Conservation (phyloP, 192 early-diverging fungal species). For the Podila minutissima region DNA sequence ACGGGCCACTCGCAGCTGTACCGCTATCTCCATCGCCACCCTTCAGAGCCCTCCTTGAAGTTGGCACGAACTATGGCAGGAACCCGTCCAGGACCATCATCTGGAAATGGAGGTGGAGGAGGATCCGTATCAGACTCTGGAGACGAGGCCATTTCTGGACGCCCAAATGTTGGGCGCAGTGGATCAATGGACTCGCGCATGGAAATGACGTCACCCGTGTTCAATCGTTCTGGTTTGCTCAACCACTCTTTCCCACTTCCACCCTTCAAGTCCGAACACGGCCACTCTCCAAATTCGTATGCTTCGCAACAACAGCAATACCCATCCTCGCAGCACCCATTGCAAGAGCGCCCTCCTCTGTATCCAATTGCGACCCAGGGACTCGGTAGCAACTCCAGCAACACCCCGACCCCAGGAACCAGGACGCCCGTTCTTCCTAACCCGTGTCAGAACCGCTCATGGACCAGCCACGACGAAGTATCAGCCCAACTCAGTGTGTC, state of each 20-base stretch:
- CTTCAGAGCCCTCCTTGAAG: conserved; percentile 15
- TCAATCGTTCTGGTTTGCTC: not conserved
- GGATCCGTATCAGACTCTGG: conserved; percentile 20
- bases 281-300: not conserved
- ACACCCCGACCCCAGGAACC: not conserved
- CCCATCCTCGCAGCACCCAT: not conserved
- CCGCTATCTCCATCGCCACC: conserved; percentile 9
- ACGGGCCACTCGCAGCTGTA: not conserved
- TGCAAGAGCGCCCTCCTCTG: conserved; percentile 18
- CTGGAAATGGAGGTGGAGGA: conserved; percentile 5
- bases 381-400: not conserved
- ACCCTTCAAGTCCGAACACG: not conserved
- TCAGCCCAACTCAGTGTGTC: not conserved
- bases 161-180: not conserved
- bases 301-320: not conserved
- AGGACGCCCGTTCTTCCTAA: not conserved
- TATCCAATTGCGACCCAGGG: conserved; percentile 16
- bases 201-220: not conserved
- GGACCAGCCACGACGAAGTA: conserved; percentile 2
- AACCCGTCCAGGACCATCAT: not conserved
- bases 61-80: not conserved
- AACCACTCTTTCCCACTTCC: not conserved
- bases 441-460: conserved; percentile 1
- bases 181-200: not conserved
- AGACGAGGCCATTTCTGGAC: conserved; percentile 3